Conservation (phyloP, 2,329 filamentous ascomycete species). For the Exophiala aquamarina region DNA sequence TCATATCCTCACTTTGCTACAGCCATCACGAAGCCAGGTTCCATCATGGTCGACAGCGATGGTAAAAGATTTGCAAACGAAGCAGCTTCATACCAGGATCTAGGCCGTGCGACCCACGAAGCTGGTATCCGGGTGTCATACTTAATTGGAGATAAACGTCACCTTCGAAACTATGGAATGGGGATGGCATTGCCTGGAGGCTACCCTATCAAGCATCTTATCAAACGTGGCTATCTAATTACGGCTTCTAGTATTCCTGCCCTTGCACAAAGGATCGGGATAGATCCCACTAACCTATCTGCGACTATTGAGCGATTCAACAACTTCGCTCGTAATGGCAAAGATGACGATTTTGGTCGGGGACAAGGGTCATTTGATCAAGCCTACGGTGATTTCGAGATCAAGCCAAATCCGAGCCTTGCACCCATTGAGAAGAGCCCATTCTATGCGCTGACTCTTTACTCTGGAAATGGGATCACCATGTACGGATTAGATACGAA, state of each 20-base stretch:
- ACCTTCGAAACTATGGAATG: conserved; percentile 14
- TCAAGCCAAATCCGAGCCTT: conserved; percentile 33
- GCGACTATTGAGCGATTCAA: conserved; percentile 34
- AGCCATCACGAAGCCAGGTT: conserved; percentile 35
- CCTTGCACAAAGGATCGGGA: conserved; percentile 30
- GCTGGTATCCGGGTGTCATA: conserved; percentile 1
- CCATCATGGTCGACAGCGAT: conserved; percentile 36
- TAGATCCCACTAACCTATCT: conserved; percentile 25
- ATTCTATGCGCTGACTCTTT: conserved; percentile 36
- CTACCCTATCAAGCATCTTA: conserved; percentile 9
- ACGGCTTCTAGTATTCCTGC: conserved; percentile 7
- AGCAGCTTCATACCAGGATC: conserved; percentile 33
- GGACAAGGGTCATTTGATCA: conserved; percentile 34
- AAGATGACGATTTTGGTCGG: conserved; percentile 36
- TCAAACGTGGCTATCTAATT: conserved; percentile 14
- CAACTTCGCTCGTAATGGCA: conserved; percentile 30
- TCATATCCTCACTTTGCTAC: conserved; percentile 31
- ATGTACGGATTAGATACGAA: conserved; percentile 40
- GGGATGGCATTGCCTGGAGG: conserved; percentile 8
- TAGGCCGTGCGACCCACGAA: conserved; percentile 2
- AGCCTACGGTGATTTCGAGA: conserved; percentile 34
- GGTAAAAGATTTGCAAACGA: conserved; percentile 39
- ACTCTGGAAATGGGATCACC: conserved; percentile 38
- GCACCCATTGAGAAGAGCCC: conserved; percentile 32
- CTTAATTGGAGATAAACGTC: conserved; percentile 7